phyloP scores from a whole-genome alignment of 2,329 filamentous ascomycete species.

The Dichotomopilus funicola region DNA sequence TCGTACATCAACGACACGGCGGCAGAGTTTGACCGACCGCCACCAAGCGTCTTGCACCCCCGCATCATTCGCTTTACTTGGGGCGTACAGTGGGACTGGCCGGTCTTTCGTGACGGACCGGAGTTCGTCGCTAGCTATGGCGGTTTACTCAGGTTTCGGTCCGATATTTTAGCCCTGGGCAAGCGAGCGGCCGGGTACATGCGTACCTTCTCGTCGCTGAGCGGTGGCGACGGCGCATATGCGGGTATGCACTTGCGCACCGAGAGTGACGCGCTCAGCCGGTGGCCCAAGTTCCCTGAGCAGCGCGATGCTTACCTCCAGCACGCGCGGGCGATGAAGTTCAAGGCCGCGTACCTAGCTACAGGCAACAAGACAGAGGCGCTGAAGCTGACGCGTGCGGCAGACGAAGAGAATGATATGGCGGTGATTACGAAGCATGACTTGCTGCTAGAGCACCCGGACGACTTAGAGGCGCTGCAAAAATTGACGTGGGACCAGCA shows the following conservation, averaged over 20 bases:
- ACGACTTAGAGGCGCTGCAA: conserved; percentile 31
- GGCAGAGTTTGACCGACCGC: conserved; percentile 16
- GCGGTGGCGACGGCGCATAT: conserved; percentile 24
- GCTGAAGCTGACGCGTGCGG: conserved; percentile 31
- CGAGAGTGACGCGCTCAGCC: conserved; percentile 39
- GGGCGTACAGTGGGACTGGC: conserved; percentile 42
- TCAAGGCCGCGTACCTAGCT: conserved; percentile 39
- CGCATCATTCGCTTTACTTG: conserved; percentile 38
- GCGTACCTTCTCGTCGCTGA: conserved; percentile 27
- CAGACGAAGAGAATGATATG: conserved; percentile 28
- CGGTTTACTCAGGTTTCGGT: conserved; percentile 35
- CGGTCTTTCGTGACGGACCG: conserved; percentile 40
- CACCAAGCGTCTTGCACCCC: conserved; percentile 24
- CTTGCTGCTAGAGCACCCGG: conserved; percentile 25
- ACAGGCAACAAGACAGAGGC: conserved; percentile 40
- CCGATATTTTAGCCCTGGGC: conserved; percentile 37
- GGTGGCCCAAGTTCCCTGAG: conserved; percentile 39
- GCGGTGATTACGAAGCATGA: conserved; percentile 35
- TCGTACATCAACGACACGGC: conserved; percentile 29
- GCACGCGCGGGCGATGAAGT: conserved; percentile 27
- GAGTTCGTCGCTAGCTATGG: conserved; percentile 41
- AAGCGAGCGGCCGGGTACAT: conserved; percentile 32
- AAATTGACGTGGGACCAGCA: conserved; percentile 40
- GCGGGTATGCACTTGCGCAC: conserved; percentile 42
- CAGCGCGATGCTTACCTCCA: conserved; percentile 37